Base-by-base conservation (phyloP, 768 basidiomycete genomes). In the Cystoderma amianthinum region DNA sequence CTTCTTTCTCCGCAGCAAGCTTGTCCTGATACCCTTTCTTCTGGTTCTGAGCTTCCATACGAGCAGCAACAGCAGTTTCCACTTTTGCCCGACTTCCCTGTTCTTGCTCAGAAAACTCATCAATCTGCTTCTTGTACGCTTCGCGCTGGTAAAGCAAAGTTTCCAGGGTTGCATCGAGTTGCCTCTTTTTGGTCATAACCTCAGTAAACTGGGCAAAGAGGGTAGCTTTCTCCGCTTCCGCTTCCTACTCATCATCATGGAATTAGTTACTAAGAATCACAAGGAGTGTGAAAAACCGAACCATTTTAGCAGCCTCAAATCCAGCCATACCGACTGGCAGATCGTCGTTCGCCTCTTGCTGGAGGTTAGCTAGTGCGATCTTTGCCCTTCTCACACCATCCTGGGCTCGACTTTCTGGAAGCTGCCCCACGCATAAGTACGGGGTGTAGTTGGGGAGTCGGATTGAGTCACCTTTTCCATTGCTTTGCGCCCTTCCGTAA, bases 341-440 rank as follows among this genome's bases (percentile, higher is more conserved):
- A 10, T 85, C 82, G 15, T 85, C 82, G 43, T 82, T 84, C 10
- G 72, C 69, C 46, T 84, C 82, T 24, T 71, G 63, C 46, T 81
- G 74, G 13, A 85, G 53, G 16, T 60, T 59, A 21, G 53, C 50
- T 30, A 74, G 58, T 2, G 46, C 49, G 5, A 45, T 23, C 53
- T 67, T 78, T 21, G 68, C 64, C 4, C 36, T 36, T 25, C 60
- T 50, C 13, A 53, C 32, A 2, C 44, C 34, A 1, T 50, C 37
- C 35, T 64, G 53, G 17, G 64, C 56, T 2, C 37, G 30, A 33
- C 35, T 46, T 20, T 62, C 64, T 39, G 59, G 1, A 59, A 39
- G n/a, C 34, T 32, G 2, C 48, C 43, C 7, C n/a, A n/a, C n/a
- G n/a, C n/a, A n/a, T n/a, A n/a, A n/a, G n/a, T n/a, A n/a, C n/a